Conservation (phyloP, 371 early-diverging fungal genomes). For the Mucor circinelloides region DNA sequence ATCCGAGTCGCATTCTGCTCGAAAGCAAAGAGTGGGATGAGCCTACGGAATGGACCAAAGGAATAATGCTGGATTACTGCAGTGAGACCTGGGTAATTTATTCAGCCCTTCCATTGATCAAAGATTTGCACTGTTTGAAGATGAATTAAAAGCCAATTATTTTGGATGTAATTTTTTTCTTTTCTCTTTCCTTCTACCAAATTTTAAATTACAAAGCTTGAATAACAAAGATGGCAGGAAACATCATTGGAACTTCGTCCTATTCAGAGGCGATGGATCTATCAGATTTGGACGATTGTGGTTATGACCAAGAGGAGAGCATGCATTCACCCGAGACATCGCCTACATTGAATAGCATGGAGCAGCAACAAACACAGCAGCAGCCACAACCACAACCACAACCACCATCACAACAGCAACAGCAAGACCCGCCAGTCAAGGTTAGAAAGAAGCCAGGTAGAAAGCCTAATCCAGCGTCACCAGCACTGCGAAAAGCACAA, state of each 20-base stretch:
- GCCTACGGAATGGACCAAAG: too few species aligned
- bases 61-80: too few species aligned
- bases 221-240: constrained; percentile 12
- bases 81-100: neutral
- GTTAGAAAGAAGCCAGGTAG: constrained; percentile 78
- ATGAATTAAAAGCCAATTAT: neutral
- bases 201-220: neutral
- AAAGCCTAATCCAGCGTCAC: constrained; percentile 74
- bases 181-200: neutral
- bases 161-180: neutral
- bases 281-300: constrained; percentile 20
- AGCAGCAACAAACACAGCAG: neutral
- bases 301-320: constrained; percentile 3
- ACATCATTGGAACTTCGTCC: constrained; percentile 21
- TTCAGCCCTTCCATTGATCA: neutral
- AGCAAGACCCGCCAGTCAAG: constrained; percentile 29
- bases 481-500: constrained; percentile 75
- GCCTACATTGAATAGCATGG: neutral
- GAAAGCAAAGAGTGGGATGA: too few species aligned
- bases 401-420: neutral
- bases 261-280: constrained; percentile 27
- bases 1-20: too few species aligned
- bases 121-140: neutral
- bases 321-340: constrained; percentile 49
- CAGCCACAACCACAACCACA: neutral